Evolutionary conservation across 1,284 basidiomycete species (phyloP).

Genomic region (Abortiporus biennis): DNA sequence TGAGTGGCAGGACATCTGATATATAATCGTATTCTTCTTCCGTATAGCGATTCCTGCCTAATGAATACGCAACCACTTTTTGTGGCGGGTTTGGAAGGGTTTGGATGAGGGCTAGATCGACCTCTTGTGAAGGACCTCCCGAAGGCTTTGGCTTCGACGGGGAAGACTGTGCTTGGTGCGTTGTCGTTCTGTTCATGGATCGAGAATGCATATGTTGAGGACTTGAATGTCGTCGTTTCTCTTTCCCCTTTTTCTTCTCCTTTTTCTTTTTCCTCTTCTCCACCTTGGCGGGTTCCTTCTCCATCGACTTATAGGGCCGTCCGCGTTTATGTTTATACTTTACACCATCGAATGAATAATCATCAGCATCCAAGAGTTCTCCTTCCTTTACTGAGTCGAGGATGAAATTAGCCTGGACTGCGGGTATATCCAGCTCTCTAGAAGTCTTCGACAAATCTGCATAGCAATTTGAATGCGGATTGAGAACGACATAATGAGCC

Average conservation of each 20-base stretch:
- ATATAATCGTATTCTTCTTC: slow-evolving; percentile 39
- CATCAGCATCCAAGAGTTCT: slow-evolving; percentile 38
- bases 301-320: too few species aligned
- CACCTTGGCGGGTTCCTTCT: neutral
- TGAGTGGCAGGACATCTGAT: slow-evolving; percentile 24
- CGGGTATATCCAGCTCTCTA: slow-evolving; percentile 29
- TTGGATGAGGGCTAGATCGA: neutral
- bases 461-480: slow-evolving; percentile 41
- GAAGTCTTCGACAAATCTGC: slow-evolving; percentile 34
- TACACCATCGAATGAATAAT: slow-evolving; percentile 24
- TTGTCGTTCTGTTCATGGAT: neutral
- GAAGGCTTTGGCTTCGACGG: too few species aligned
- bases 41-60: slow-evolving; percentile 37
- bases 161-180: neutral
- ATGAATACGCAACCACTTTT: slow-evolving; percentile 18
- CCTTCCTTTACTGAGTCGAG: slow-evolving; percentile 43
- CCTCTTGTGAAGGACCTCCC: slow-evolving; percentile 5
- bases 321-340: slow-evolving; percentile 15
- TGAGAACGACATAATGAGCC: slow-evolving; percentile 56
- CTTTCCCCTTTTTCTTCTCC: slow-evolving; percentile 4
- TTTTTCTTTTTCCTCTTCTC: slow-evolving; percentile 5
- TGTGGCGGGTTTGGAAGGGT: slow-evolving; percentile 39
- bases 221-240: neutral
- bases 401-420: slow-evolving; percentile 48
- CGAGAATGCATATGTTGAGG: neutral